These are phyloP conservation scores for Entoloma clypeatum DNA, from an alignment of 1,284 basidiomycete genomes.

Conservation along the genomic window DNA sequence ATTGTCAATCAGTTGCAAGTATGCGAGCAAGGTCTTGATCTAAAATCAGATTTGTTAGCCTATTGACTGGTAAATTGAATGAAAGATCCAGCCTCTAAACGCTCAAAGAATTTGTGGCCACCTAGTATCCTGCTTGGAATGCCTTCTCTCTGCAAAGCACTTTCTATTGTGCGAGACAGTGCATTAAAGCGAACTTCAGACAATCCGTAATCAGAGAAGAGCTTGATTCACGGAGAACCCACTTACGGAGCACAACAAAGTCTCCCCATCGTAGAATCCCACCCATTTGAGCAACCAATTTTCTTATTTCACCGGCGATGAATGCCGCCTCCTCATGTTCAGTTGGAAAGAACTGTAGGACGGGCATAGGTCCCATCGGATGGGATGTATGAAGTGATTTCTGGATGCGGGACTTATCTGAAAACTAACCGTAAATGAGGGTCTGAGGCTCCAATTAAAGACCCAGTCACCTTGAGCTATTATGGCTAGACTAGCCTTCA, in stretches of 20 bases:
- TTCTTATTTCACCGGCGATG: conserved; percentile 80
- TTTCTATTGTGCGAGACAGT: conserved; percentile 76
- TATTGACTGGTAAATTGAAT: not conserved
- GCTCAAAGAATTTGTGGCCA: conserved; percentile 33
- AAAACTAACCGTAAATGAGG: not conserved
- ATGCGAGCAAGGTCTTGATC: conserved; percentile 87
- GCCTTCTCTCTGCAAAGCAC: conserved; percentile 70
- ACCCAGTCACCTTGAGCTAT: conserved; percentile 66
- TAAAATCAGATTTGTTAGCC: conserved; percentile 21
- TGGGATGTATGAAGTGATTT: conserved; percentile 79
- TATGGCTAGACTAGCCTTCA: conserved; percentile 74
- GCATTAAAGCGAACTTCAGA: conserved; percentile 78
- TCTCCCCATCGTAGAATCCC: conserved; percentile 73
- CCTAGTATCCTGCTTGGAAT: conserved; percentile 79
- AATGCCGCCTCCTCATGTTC: conserved; percentile 66
- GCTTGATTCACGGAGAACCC: not conserved
- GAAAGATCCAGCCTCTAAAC: conserved; percentile 15
- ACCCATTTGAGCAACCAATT: conserved; percentile 71
- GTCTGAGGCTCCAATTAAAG: not conserved
- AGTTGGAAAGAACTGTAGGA: conserved; percentile 42
- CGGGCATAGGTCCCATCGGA: conserved; percentile 57
- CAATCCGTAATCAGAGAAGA: conserved; percentile 3
- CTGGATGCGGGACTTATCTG: conserved; percentile 70
- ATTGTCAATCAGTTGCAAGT: conserved; percentile 84
- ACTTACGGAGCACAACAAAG: conserved; percentile 76